Percentiles rank a stretch among this genome's conserved stretches.
Evolutionary conservation across 106 monocot genomes (phyloP).

Genomic region (Dendrobium huoshanense): DNA sequence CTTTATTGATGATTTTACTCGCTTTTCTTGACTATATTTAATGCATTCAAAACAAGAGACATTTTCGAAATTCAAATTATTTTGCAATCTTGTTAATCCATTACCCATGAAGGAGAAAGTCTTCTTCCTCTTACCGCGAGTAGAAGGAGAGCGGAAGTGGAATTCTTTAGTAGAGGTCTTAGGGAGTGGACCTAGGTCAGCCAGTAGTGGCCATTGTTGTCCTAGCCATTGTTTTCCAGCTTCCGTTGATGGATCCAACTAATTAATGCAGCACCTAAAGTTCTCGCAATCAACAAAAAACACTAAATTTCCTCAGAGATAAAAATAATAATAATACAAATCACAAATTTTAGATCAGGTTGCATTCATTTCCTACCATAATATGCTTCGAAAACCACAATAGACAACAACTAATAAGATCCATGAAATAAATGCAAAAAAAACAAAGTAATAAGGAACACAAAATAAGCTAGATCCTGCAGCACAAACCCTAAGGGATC

Average conservation of each 20-base stretch:
- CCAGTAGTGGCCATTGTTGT: conserved; percentile 19
- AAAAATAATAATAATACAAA: neutral
- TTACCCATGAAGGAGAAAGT: no score
- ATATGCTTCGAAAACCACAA: neutral
- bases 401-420: neutral
- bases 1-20: no score
- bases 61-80: no score
- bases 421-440: neutral
- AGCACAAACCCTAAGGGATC: neutral
- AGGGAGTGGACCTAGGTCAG: no score
- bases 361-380: neutral
- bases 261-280: neutral
- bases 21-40: no score
- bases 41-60: no score
- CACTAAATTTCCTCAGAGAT: neutral
- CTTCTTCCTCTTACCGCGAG: no score
- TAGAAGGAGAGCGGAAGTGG: no score
- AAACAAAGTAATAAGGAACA: neutral
- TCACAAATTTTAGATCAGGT: neutral
- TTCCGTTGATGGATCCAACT: neutral
- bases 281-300: neutral
- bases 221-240: conserved; percentile 9
- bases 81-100: no score
- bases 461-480: neutral
- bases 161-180: no score